Base-by-base conservation (phyloP, 257 asterid genomes). In the Vinca minor region DNA sequence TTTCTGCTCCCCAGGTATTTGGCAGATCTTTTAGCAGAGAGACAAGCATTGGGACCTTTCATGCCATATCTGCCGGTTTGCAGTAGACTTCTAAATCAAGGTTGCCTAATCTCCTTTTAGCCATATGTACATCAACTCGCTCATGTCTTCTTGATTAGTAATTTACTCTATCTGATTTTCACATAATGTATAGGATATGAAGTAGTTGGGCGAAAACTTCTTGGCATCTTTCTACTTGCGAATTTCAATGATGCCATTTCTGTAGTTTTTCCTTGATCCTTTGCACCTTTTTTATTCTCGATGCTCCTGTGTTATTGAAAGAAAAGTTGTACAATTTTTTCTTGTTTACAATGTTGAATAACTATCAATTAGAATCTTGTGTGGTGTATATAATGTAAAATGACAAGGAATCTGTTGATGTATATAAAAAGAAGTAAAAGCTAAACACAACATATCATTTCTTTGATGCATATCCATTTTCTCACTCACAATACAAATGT, bases 71-170 rank as follows among this genome's bases (percentile, higher is more conserved):
- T 87, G 66, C 89, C 91, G 9, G 67, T 75, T 52, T 84, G 89
- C 81, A 84, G 73, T 76, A 78, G 84, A 55, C 91, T 87, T 82
- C 75, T 87, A 59, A 81, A 81, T 74, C 95, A 82, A 82, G 95
- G 95, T 87, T 69, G 68, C 54, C 65, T 50, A 50, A 50, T 25
- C 32, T 50, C 3, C 57, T 50, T 25, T 13, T 56, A 31, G 25
- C 25, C 42, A 17, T 23, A 31, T 31, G 62, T 31, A 15, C 62
- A 31, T 48, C 58, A 50, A 31, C 44, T 65, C 38, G 41, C 38
- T 73, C 44, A 18, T 64, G 36, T 42, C 28, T 8, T 55, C 17
- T 45, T 63, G 54, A 44, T 53, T 73, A 20, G 39, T 46, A 29
- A 25, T 29, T 8, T 28, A 29, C 7, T 50, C 4, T 38, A 20